These are phyloP conservation scores for Colletotrichum sp. DNA, from an alignment of 2,329 filamentous ascomycete species.

Conservation along the genomic window DNA sequence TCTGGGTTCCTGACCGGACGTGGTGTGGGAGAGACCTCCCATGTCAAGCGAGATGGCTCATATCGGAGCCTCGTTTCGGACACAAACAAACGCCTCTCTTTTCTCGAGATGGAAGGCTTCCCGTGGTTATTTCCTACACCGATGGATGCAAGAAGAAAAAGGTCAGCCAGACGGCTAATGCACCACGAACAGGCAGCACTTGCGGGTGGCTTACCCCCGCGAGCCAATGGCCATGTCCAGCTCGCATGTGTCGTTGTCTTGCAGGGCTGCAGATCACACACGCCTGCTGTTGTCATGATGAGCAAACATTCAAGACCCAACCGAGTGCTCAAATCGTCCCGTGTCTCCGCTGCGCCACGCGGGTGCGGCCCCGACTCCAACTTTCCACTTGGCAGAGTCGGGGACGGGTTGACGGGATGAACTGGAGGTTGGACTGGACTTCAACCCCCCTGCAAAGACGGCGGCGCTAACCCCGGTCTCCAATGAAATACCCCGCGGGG, in stretches of 20 bases:
- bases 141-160: background rate
- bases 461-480: background rate
- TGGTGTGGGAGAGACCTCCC: background rate
- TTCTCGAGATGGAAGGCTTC: background rate
- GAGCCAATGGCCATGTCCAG: background rate
- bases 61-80: background rate
- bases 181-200: background rate
- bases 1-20: background rate
- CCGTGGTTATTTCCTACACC: background rate
- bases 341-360: slow-evolving; percentile 5
- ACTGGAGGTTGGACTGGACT: background rate
- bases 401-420: background rate
- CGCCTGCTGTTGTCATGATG: background rate
- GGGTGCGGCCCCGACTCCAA: background rate
- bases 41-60: background rate
- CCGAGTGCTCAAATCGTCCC: background rate
- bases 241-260: background rate
- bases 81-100: background rate
- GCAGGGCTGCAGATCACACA: background rate
- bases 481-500: background rate
- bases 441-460: background rate
- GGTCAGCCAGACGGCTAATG: background rate
- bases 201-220: background rate
- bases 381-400: background rate
- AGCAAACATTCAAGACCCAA: background rate